Evolutionary conservation across 2,329 filamentous ascomycete genomes (phyloP).

Genomic region (Trichoderma gracile): DNA sequence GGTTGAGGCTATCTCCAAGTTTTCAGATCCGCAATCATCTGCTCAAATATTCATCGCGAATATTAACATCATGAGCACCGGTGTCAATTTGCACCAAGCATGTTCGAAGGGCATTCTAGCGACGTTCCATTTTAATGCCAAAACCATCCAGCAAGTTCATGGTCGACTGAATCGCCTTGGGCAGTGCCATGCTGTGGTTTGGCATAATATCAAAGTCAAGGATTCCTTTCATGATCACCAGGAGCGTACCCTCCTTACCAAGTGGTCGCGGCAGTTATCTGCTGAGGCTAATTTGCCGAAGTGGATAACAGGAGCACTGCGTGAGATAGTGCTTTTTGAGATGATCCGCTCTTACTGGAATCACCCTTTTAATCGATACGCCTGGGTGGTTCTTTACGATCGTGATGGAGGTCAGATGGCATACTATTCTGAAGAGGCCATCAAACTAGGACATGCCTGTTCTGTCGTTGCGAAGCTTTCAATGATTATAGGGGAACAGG

Average conservation of each 20-base stretch:
- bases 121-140: background rate
- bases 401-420: background rate
- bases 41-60: background rate
- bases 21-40: background rate
- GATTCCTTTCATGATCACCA: background rate
- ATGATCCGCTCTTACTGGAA: background rate
- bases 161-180: background rate
- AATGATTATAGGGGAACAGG: background rate
- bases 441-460: constrained; percentile 1
- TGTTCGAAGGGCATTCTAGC: background rate
- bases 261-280: background rate
- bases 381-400: background rate
- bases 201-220: background rate
- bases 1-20: background rate
- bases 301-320: background rate
- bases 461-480: background rate
- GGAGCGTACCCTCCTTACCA: background rate
- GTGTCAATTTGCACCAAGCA: background rate
- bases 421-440: background rate
- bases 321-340: background rate
- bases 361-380: background rate
- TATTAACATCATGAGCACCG: background rate
- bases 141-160: background rate
- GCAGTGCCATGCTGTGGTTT: background rate
- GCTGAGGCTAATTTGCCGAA: background rate